Evolutionary conservation across 805 yeast genomes (phyloP), one percentile per base, ranked within the genome.

Genomic region (Torulaspora microellipsoides): DNA sequence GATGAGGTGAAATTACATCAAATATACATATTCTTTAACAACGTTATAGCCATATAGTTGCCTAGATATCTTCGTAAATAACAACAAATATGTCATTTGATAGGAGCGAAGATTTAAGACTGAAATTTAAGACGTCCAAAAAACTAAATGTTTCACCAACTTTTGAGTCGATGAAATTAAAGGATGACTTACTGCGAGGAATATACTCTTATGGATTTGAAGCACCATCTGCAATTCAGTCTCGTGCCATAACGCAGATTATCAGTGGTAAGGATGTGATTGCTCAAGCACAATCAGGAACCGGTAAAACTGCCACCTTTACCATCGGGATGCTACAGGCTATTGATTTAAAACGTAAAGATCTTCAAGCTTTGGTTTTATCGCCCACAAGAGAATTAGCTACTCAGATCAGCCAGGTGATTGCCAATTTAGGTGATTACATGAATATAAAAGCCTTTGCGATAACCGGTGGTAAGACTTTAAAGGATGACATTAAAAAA

Each of bases 231-330:
- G 89, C 99, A 29, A 91, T 93, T 70, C 99, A 93, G 71, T 89
- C 91, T 54, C 78, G 98, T 64, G 99, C 98, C 44, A 93, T 93
- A 53, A 74, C 85, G 65, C 99, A 95, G 63, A 90, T 93, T 64
- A 86, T 89, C 54, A 80, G 82, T 54, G 98, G 97, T 29, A 81
- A 88, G 65, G 99, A 93, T 66, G 90, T 89, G 31, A 81, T 93
- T 48, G 98, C 98, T 38, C 99, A 93, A 70, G 98, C 99, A 33
- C 99, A 93, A 68, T 88, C 96, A 8, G 99, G 99, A 64, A 93
- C 99, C 17, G 99, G 99, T 69, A 93, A 93, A 69, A 93, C 99
- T 2, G 99, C 98, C 38, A 93, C 99, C n/a, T 93, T 93, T 70
- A 77, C 97, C 41, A 91, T 93, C 54, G 91, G 96, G 20, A 85